Percentiles rank a stretch among this genome's conserved stretches.
Conservation (phyloP, 148 eudicot genomes). For the Rhododendron simsii region DNA sequence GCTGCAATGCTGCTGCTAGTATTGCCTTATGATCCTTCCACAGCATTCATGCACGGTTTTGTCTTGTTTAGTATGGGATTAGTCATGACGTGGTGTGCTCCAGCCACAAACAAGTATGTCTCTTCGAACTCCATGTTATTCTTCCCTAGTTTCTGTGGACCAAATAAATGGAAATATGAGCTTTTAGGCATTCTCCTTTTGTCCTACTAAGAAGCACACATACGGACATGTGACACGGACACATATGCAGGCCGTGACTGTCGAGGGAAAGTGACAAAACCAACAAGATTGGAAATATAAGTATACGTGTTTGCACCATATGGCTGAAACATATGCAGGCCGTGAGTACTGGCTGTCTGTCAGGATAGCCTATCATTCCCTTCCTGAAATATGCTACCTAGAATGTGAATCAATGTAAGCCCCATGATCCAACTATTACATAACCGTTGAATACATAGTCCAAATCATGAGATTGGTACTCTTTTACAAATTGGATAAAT, state of each 20-base stretch:
- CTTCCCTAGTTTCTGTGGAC: not conserved
- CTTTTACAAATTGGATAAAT: too few species aligned
- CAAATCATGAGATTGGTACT: too few species aligned
- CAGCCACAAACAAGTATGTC: conserved; percentile 85
- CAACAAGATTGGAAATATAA: not conserved
- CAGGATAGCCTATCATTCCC: not conserved
- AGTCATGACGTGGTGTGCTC: conserved; percentile 59
- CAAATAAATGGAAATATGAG: not conserved
- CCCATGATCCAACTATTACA: not conserved
- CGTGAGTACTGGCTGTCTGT: not conserved
- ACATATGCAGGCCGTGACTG: not conserved
- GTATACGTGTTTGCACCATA: not conserved
- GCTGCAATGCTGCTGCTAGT: conserved; percentile 66
- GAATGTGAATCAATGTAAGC: not conserved
- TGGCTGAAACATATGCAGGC: not conserved
- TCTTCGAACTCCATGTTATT: not conserved
- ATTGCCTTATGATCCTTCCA: conserved; percentile 61
- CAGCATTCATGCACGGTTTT: conserved; percentile 50
- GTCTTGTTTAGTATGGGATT: conserved; percentile 72
- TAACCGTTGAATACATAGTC: too few species aligned
- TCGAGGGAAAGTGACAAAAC: not conserved
- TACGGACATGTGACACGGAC: not conserved
- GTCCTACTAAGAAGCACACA: not conserved
- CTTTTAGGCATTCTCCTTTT: not conserved
- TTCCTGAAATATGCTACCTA: not conserved